Evolutionary conservation across 2,329 filamentous ascomycete genomes (phyloP).

Genomic region (Cytospora paraplurivora): DNA sequence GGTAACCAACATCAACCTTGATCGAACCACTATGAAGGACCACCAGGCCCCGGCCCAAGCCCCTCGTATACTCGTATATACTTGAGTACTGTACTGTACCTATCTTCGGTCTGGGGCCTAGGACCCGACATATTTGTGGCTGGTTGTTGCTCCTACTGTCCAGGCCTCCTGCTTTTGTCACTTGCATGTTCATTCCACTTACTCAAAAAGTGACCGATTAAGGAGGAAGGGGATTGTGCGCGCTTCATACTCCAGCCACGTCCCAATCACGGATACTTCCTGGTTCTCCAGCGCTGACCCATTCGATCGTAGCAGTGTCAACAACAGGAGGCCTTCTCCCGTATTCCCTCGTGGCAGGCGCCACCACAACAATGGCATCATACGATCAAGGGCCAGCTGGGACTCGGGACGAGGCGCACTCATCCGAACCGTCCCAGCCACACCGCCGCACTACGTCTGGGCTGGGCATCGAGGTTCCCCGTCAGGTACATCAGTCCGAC

Average conservation of each 20-base stretch:
- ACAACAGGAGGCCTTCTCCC: background rate
- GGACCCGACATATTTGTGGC: background rate
- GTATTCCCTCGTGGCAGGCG: background rate
- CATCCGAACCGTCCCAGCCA: background rate
- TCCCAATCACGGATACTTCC: background rate
- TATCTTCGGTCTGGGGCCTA: background rate
- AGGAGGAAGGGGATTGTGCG: background rate
- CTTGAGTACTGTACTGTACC: background rate
- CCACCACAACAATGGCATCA: background rate
- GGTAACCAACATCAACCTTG: background rate
- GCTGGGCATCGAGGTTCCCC: constrained; percentile 17
- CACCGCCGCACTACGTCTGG: constrained; percentile 6
- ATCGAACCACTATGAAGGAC: background rate
- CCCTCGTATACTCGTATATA: background rate
- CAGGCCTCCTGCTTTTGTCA: background rate
- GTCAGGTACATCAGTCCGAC: constrained; percentile 8
- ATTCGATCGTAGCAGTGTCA: background rate
- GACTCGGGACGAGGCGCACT: background rate
- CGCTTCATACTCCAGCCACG: background rate
- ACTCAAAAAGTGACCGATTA: background rate
- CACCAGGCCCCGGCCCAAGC: background rate
- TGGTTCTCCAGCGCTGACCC: background rate
- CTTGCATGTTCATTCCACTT: background rate
- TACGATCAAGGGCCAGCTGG: background rate
- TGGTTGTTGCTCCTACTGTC: background rate